A percentile compares a stretch with the other conserved stretches of the same genome.
These are phyloP conservation scores for Eucalyptus cloeziana DNA, from an alignment of 345 rosid species.

Conservation along the genomic window DNA sequence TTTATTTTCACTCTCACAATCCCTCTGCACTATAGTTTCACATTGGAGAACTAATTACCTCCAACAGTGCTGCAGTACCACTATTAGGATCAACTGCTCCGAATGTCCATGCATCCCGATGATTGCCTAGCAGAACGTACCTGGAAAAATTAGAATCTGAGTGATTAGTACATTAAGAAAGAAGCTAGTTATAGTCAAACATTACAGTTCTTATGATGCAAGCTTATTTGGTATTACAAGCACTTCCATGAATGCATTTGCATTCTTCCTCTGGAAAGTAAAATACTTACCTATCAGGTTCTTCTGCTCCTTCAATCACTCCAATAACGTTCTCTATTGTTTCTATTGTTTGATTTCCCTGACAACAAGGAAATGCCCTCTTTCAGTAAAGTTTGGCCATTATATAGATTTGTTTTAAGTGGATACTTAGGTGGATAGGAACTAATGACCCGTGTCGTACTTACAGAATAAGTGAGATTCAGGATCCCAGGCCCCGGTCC, in stretches of 20 bases:
- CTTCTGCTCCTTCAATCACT: constrained; percentile 61
- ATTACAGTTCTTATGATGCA: background rate
- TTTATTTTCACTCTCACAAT: background rate
- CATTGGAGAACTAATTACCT: constrained; percentile 19
- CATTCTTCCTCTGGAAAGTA: background rate
- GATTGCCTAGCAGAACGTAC: constrained; percentile 70
- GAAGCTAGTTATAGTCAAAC: background rate
- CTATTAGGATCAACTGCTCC: constrained; percentile 93
- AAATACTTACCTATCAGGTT: constrained; percentile 63
- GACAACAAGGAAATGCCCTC: background rate
- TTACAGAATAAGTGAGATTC: constrained; percentile 53
- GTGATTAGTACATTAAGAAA: background rate
- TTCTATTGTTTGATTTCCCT: constrained; percentile 53
- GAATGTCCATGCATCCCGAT: constrained; percentile 89
- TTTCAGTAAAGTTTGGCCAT: background rate
- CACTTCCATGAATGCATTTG: background rate
- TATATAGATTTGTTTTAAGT: background rate
- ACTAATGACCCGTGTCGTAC: background rate
- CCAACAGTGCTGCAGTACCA: constrained; percentile 71
- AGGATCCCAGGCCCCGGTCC: constrained; percentile 79
- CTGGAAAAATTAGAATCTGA: constrained; percentile 10
- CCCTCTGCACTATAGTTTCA: background rate
- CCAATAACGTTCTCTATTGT: constrained; percentile 76
- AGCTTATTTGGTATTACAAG: background rate
- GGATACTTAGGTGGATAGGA: background rate